phyloP scores from a whole-genome alignment of 768 basidiomycete genomes.

The Lentinula boryana region DNA sequence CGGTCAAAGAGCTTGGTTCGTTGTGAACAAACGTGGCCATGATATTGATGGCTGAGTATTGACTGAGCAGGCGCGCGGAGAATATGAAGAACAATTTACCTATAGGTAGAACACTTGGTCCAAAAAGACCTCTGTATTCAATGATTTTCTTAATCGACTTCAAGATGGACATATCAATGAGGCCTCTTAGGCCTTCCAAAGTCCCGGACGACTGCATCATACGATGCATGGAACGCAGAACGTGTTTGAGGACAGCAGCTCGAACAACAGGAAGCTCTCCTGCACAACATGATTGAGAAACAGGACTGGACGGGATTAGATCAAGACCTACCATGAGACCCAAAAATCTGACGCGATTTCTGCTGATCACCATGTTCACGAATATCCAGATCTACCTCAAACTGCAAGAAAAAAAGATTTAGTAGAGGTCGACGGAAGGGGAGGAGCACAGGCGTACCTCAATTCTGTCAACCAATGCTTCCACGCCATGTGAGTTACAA shows the following conservation, averaged over 20 bases:
- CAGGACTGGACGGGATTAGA: not conserved
- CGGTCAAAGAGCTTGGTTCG: conserved; percentile 88
- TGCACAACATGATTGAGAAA: conserved; percentile 17
- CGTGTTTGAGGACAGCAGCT: conserved; percentile 81
- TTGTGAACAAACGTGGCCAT: conserved; percentile 98
- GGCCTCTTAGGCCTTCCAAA: conserved; percentile 87
- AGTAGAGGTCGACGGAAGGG: not conserved
- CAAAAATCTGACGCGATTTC: conserved; percentile 38
- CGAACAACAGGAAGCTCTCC: conserved; percentile 72
- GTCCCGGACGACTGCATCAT: conserved; percentile 97
- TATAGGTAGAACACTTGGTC: conserved; percentile 78
- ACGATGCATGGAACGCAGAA: conserved; percentile 87
- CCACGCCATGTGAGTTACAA: conserved; percentile 78
- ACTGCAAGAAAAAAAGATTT: conserved; percentile 28
- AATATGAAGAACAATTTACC: conserved; percentile 40
- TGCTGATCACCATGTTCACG: conserved; percentile 44
- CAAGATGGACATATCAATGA: conserved; percentile 86
- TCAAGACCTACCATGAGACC: conserved; percentile 41
- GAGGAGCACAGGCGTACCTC: conserved; percentile 48
- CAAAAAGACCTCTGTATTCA: conserved; percentile 76
- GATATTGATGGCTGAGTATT: conserved; percentile 73
- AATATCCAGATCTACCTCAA: conserved; percentile 64
- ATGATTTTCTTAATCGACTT: conserved; percentile 87
- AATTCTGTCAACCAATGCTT: conserved; percentile 79
- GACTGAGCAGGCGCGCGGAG: conserved; percentile 8